Evolutionary conservation across 805 yeast species (phyloP).

Genomic region (Candida pini): DNA sequence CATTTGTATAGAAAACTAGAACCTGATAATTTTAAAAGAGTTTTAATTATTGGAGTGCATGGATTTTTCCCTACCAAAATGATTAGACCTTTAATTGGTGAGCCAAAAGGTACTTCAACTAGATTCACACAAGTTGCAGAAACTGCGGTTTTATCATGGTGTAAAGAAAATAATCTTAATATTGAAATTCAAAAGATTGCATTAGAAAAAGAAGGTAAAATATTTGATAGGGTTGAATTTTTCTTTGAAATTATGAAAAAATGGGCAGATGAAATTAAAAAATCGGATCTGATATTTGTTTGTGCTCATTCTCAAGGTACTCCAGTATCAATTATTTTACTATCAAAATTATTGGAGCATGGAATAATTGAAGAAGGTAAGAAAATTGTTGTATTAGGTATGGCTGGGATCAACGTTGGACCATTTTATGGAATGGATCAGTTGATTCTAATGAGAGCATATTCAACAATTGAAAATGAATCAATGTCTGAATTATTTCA

Average conservation of each 20-base stretch:
- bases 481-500: slow-evolving; percentile 83
- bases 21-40: slow-evolving; percentile 39
- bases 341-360: slow-evolving; percentile 66
- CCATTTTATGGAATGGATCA: slow-evolving; percentile 91
- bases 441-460: slow-evolving; percentile 76
- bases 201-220: slow-evolving; percentile 87
- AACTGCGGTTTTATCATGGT: slow-evolving; percentile 65
- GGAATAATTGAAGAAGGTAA: slow-evolving; percentile 42
- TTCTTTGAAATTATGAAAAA: slow-evolving; percentile 67
- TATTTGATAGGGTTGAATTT: slow-evolving; percentile 77
- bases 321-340: slow-evolving; percentile 77
- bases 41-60: slow-evolving; percentile 86
- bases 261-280: slow-evolving; percentile 42
- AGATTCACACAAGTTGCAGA: slow-evolving; percentile 92
- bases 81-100: slow-evolving; percentile 82
- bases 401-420: slow-evolving; percentile 96
- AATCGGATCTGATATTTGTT: slow-evolving; percentile 81
- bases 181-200: slow-evolving; percentile 83
- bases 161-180: slow-evolving; percentile 36
- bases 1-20: slow-evolving; percentile 17
- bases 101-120: slow-evolving; percentile 93
- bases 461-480: slow-evolving; percentile 84
- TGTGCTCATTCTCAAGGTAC: slow-evolving; percentile 97
- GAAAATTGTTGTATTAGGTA: slow-evolving; percentile 69
- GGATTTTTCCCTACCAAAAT: slow-evolving; percentile 91